Evolutionary conservation across 2,329 filamentous ascomycete genomes (phyloP).

Genomic region (Trichoderma koningiopsis): DNA sequence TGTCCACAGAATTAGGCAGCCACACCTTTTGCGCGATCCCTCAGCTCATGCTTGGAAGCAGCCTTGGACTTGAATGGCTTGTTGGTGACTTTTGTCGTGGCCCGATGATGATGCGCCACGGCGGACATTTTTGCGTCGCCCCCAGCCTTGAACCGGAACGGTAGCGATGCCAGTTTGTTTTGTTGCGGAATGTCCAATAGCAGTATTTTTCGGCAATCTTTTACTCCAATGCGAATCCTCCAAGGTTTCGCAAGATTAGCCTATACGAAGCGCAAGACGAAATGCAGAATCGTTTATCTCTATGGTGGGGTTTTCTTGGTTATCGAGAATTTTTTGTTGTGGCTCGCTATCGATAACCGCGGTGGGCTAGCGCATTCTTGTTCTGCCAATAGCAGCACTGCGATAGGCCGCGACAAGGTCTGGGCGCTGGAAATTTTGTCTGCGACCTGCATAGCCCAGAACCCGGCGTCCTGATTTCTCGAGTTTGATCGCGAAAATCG

Average conservation of each 20-base stretch:
- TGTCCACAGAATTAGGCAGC: neutral
- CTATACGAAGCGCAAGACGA: slow-evolving; percentile 17
- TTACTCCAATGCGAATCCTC: neutral
- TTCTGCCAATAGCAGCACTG: slow-evolving; percentile 32
- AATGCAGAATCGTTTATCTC: slow-evolving; percentile 15
- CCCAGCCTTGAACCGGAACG: slow-evolving; percentile 86
- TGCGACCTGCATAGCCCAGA: slow-evolving; percentile 26
- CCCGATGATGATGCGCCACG: slow-evolving; percentile 74
- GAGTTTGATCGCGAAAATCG: neutral
- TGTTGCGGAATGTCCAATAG: neutral
- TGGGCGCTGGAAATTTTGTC: slow-evolving; percentile 42
- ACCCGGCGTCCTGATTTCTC: neutral
- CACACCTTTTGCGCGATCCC: slow-evolving; percentile 81
- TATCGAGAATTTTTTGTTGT: slow-evolving; percentile 45
- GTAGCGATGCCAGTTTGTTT: slow-evolving; percentile 68
- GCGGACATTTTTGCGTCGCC: slow-evolving; percentile 73
- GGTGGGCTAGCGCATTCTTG: slow-evolving; percentile 1
- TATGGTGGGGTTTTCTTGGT: slow-evolving; percentile 42
- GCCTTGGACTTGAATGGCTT: slow-evolving; percentile 94
- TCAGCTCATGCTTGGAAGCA: slow-evolving; percentile 82
- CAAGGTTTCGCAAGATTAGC: neutral
- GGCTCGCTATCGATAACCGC: slow-evolving; percentile 42
- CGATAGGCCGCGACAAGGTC: slow-evolving; percentile 34
- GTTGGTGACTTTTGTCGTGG: slow-evolving; percentile 84
- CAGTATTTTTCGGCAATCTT: neutral